Percentiles rank a stretch among this genome's conserved stretches.
Evolutionary conservation across 2,329 filamentous ascomycete genomes (phyloP).

Genomic region (Aspergillus cejpii): DNA sequence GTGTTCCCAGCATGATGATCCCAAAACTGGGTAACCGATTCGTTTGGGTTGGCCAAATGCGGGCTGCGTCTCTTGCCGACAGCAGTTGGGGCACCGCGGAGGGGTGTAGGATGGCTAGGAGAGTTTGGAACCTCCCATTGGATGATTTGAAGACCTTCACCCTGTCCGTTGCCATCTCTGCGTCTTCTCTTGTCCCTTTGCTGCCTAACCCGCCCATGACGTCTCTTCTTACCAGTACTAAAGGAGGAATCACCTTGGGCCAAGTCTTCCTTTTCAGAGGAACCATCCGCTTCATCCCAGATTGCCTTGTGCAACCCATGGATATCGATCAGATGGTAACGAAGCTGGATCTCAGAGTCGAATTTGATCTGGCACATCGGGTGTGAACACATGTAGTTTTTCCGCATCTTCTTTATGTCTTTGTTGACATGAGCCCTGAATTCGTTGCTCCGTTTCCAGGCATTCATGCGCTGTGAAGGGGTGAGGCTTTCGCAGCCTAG

Average conservation of each 20-base stretch:
- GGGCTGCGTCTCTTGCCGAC: not conserved
- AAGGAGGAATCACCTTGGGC: not conserved
- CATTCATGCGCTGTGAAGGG: conserved; percentile 1
- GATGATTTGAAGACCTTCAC: conserved; percentile 2
- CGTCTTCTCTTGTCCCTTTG: not conserved
- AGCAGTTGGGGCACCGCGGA: not conserved
- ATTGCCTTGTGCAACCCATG: conserved; percentile 5
- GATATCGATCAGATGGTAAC: conserved; percentile 5
- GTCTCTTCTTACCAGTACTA: not conserved
- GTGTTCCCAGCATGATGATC: not conserved
- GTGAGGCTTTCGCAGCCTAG: not conserved
- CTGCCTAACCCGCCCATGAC: not conserved
- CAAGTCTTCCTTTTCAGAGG: not conserved
- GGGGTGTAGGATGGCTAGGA: not conserved
- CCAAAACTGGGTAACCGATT: not conserved
- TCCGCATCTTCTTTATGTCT: conserved; percentile 3
- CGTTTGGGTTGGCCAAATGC: not conserved
- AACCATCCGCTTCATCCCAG: conserved; percentile 2
- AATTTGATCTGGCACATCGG: conserved; percentile 5
- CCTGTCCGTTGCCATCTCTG: not conserved
- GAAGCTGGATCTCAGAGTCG: conserved; percentile 3
- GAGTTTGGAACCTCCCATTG: conserved; percentile 3
- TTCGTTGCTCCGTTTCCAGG: conserved; percentile 5
- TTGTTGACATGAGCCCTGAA: not conserved
- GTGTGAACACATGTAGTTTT: conserved; percentile 2